Conservation (phyloP, 768 basidiomycete species). For the Suillus plorans region DNA sequence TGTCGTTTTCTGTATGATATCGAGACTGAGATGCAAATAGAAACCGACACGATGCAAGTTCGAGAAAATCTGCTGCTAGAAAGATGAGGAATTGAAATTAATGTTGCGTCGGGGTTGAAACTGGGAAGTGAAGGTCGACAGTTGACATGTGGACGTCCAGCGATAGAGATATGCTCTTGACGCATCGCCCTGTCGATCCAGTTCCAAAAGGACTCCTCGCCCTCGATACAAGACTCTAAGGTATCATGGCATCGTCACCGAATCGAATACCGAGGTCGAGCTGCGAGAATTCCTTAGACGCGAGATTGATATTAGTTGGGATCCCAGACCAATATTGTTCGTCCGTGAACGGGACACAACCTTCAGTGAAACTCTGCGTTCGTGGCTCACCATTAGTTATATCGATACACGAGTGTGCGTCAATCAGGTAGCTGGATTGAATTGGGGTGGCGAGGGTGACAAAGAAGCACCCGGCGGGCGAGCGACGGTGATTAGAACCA, state of each 20-base stretch:
- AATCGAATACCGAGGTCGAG: neutral
- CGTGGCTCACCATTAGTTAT: neutral
- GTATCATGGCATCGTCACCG: neutral
- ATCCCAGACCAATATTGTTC: neutral
- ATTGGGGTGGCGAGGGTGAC: neutral
- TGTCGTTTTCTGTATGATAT: neutral
- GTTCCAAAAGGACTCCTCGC: neutral
- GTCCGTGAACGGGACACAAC: neutral
- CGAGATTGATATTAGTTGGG: neutral
- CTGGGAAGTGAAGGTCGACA: neutral
- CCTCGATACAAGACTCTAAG: neutral
- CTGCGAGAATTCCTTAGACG: neutral
- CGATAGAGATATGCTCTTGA: neutral
- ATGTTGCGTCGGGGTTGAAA: neutral
- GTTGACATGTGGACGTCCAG: neutral
- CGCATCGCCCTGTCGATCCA: neutral
- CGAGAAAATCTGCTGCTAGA: neutral
- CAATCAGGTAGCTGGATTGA: neutral
- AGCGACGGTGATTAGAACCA: neutral
- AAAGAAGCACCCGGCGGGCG: conserved; percentile 1
- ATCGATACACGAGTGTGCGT: neutral
- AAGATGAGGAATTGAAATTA: neutral
- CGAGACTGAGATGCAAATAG: neutral
- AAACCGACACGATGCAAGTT: neutral
- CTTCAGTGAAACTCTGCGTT: neutral